These are phyloP conservation scores for Hirsutella rhossiliensis DNA, from an alignment of 2,329 filamentous ascomycete genomes.

Conservation along the genomic window DNA sequence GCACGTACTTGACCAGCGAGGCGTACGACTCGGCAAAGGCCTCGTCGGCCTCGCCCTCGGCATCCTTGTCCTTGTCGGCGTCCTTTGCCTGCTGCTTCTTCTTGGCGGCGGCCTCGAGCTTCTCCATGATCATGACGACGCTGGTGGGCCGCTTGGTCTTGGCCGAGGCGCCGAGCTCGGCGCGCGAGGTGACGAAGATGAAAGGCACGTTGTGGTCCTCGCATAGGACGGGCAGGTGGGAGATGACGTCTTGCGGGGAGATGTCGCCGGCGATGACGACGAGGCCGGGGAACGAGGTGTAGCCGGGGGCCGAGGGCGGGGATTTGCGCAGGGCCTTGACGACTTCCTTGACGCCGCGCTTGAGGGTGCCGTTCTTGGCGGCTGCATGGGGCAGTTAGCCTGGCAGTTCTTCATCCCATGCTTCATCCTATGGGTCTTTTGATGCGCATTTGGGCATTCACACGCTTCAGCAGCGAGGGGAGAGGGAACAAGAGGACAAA, in stretches of 20 bases:
- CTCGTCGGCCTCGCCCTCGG: slow-evolving; percentile 40
- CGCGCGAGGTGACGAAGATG: slow-evolving; percentile 84
- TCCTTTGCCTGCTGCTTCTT: slow-evolving; percentile 31
- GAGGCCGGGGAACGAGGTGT: slow-evolving; percentile 55
- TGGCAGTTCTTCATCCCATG: background rate
- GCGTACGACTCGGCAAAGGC: slow-evolving; percentile 53
- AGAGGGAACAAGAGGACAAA: slow-evolving; percentile 18
- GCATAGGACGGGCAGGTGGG: slow-evolving; percentile 92
- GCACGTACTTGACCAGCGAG: slow-evolving; percentile 51
- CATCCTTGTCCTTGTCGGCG: slow-evolving; percentile 29
- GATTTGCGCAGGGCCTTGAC: slow-evolving; percentile 97
- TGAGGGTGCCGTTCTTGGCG: slow-evolving; percentile 88
- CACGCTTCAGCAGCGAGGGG: background rate
- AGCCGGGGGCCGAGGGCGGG: slow-evolving; percentile 52
- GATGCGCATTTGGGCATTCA: background rate
- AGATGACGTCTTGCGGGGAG: slow-evolving; percentile 97
- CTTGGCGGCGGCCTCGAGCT: slow-evolving; percentile 27
- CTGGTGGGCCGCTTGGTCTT: slow-evolving; percentile 93
- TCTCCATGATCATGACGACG: slow-evolving; percentile 78
- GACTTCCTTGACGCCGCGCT: slow-evolving; percentile 97
- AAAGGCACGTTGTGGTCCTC: slow-evolving; percentile 97
- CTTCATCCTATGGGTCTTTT: background rate
- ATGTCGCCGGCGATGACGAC: slow-evolving; percentile 95
- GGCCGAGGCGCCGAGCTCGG: slow-evolving; percentile 85
- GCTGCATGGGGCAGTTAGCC: slow-evolving; percentile 37